Base-by-base conservation (phyloP, 805 yeast genomes). In the Cyberlindnera petersonii region DNA sequence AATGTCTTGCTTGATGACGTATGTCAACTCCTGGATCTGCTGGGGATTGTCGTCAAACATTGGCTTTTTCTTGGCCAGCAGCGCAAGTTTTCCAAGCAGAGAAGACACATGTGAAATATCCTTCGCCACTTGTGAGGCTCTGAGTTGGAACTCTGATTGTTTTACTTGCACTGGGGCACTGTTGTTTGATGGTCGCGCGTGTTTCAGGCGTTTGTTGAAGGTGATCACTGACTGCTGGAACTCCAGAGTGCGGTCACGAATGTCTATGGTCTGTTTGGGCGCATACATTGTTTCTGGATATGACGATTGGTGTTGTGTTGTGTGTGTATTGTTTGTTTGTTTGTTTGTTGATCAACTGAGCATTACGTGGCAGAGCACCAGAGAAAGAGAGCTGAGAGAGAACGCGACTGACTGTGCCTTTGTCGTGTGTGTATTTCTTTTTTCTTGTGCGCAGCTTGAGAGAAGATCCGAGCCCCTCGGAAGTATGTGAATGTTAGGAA, bases 41-140 rank as follows among this genome's bases (percentile, higher is more conserved):
- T 86, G 81, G 1, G 98, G 97, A 49, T 84, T 81, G 62, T 93
- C 98, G 56, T 89, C 96, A 49, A 93, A 86, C 57, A 91, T 64
- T 15, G 96, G 95, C 58, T 88, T 89, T 51, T 88, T 71, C 60
- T 84, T 87, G 4, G 98, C 97, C 48, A 93, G 56, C 26, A 61
- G 68, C 2, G 98, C 96, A 38, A 93, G 69, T 53, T 87, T 81
- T 26, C 83, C 78, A 40, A 93, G 68, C 50, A 88, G 69, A 37
- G 78, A 86, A 6, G 96, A 89, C 10, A 91, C 86, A 39, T 79
- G 81, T 9, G 89, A 82, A 37, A 93, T 86, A 53, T 93, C 97
- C 56, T 79, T 81, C 33, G 98, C 97, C 21, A 93, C 85, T 6
- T 68, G 63, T 21, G 91, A 75, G 2, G 98, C 98, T 49, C 79